Conservation (phyloP, 768 basidiomycete species). For the Pleurotus sapidus region DNA sequence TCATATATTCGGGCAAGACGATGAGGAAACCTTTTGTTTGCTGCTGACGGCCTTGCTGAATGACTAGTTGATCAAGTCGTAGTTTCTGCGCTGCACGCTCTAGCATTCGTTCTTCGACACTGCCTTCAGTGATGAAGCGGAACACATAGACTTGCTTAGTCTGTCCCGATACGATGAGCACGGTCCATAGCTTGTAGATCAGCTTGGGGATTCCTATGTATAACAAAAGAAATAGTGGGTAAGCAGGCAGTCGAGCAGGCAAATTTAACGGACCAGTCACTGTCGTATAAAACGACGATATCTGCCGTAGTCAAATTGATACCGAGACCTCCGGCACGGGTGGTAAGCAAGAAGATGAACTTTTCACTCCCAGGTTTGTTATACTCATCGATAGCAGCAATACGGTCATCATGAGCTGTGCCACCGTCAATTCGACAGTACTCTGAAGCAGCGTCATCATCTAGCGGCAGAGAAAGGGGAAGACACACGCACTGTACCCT, state of each 20-base stretch:
- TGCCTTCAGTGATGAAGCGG: conserved; percentile 94
- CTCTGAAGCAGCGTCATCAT: conserved; percentile 39
- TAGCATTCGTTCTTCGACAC: conserved; percentile 93
- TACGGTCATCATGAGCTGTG: conserved; percentile 96
- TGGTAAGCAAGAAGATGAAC: conserved; percentile 95
- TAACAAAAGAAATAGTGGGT: neutral
- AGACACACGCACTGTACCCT: conserved; percentile 65
- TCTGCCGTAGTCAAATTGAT: conserved; percentile 97
- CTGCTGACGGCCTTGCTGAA: conserved; percentile 91
- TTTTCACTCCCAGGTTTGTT: conserved; percentile 93
- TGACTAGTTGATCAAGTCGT: conserved; percentile 92
- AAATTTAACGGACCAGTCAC: conserved; percentile 70
- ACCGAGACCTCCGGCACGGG: conserved; percentile 94
- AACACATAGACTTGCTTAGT: conserved; percentile 98
- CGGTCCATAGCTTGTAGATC: conserved; percentile 99
- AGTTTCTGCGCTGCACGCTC: conserved; percentile 96
- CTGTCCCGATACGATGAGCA: conserved; percentile 94
- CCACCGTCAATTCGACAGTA: conserved; percentile 97
- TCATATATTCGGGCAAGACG: neutral
- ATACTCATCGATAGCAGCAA: conserved; percentile 94
- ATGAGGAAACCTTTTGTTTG: conserved; percentile 62
- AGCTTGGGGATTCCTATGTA: conserved; percentile 90
- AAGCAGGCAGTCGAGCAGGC: neutral
- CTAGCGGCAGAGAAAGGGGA: neutral
- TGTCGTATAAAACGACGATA: conserved; percentile 93